Evolutionary conservation across 176 grass and related monocot species (phyloP), one percentile per base, ranked within the genome.

Genomic region (Rhynchospora pubera): DNA sequence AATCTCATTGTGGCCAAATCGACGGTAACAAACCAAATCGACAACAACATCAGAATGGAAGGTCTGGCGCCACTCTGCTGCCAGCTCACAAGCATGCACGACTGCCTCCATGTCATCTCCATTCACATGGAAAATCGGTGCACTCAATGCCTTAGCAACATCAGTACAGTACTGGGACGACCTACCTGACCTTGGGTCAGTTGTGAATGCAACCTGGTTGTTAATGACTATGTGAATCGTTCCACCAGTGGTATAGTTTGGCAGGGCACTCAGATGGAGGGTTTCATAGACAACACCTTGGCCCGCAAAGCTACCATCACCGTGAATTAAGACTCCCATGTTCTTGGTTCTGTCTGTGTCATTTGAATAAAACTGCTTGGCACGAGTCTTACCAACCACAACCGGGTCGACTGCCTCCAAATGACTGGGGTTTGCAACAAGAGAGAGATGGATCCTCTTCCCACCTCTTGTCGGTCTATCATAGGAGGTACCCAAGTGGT

Each of bases 1-100:
- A 15, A 97, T 97, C 88, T 97, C 94, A 52, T 97, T 97, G 64
- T 97, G 94, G 6, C 94, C 94, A 61, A 97, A 94, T 67, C 94
- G 86, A 45, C 94, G 85, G 59, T 97, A 97, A 61, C 94, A 97
- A 60, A 97, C 89, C 30, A 97, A 82, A 74, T 97, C 94, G 0
- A 97, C 87, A 6, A 97, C 94, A 5, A 97, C 94, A 48, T 97
- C 94, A 69, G 92, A 94, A 79, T 97, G 94, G 67, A 92, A 97
- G 9, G 83, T 97, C 72, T 97, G 94, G 7, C 94, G 90, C 94
- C 94, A 97, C 81, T 97, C 92, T 56, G 94, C 92, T 47, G 94
- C 92, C 79, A 94, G 86, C 82, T 94, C 94, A 81, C 88, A 97
- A 57, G 88, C 94, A 81, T 78, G 88, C 10, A 97, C 94, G 48